These are phyloP conservation scores for Solanum pennellii DNA, from an alignment of 257 asterid genomes.

Conservation along the genomic window DNA sequence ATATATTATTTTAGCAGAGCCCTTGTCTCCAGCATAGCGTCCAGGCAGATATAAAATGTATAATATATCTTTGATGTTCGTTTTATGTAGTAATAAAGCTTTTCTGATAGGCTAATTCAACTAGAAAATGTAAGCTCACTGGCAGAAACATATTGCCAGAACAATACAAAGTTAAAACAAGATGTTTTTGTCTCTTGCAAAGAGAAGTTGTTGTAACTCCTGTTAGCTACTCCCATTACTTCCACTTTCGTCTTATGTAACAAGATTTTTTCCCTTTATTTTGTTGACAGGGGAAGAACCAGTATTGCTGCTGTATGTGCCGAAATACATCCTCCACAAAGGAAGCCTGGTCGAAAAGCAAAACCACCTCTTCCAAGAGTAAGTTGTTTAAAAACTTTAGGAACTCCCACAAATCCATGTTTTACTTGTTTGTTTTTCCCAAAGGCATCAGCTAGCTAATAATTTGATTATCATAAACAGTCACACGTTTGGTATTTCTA, in stretches of 20 bases:
- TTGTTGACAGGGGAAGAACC: conserved; percentile 72
- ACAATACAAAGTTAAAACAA: neutral
- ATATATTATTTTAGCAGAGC: neutral
- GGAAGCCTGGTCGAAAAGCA: conserved; percentile 51
- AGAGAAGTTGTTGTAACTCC: neutral
- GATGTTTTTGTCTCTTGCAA: neutral
- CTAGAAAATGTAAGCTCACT: neutral
- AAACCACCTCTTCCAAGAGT: conserved; percentile 89
- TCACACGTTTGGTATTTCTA: neutral
- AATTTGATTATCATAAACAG: neutral
- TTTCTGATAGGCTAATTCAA: neutral
- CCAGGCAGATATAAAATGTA: neutral
- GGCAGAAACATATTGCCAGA: neutral
- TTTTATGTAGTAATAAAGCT: neutral
- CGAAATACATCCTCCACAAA: conserved; percentile 40
- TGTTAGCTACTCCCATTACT: neutral
- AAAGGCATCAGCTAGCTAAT: neutral
- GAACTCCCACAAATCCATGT: neutral
- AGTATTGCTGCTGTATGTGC: conserved; percentile 66
- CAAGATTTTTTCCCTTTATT: neutral
- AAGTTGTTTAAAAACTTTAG: neutral
- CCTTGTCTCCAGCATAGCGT: neutral
- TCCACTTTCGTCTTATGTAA: neutral
- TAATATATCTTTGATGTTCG: neutral
- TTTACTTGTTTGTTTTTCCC: neutral